phyloP scores from a whole-genome alignment of 1,284 basidiomycete species.

The Singerocomus inundabilis region DNA sequence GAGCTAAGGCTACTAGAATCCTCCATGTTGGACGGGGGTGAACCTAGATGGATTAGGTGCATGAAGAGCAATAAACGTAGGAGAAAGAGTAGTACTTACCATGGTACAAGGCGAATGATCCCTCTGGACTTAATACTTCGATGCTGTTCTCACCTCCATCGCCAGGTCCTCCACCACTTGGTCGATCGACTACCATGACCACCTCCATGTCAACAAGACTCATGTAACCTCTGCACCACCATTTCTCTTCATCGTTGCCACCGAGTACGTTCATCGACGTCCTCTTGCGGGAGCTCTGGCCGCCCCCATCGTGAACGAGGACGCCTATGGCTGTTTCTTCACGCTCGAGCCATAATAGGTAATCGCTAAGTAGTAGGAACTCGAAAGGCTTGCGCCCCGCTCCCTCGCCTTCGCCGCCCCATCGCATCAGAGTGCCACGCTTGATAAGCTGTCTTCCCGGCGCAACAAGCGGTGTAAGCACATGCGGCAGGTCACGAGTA shows the following conservation, averaged over 20 bases:
- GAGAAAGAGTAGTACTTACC: constrained; percentile 38
- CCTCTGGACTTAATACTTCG: constrained; percentile 73
- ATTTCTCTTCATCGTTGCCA: constrained; percentile 45
- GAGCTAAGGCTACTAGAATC: constrained; percentile 15
- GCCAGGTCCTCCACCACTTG: constrained; percentile 14
- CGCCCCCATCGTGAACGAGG: constrained; percentile 19
- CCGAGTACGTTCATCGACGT: constrained; percentile 24
- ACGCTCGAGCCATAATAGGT: constrained; percentile 71
- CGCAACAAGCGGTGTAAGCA: constrained; percentile 61
- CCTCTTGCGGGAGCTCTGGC: constrained; percentile 21
- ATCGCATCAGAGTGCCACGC: constrained; percentile 53
- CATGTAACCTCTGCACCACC: constrained; percentile 66
- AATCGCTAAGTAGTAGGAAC: constrained; percentile 81
- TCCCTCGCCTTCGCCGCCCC: constrained; percentile 27
- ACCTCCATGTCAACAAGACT: constrained; percentile 78
- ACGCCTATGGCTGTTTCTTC: constrained; percentile 31
- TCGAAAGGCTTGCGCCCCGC: constrained; percentile 42
- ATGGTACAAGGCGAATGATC: constrained; percentile 75
- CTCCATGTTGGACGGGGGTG: constrained; percentile 1
- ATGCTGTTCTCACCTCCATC: constrained; percentile 47
- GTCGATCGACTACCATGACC: constrained; percentile 49
- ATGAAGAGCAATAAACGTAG: background rate
- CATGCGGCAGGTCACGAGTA: constrained; percentile 62
- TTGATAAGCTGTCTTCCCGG: constrained; percentile 79
- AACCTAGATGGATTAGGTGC: constrained; percentile 3